Evolutionary conservation across 2,329 filamentous ascomycete genomes (phyloP).

Genomic region (Aspergillus pseudoviridinutans): DNA sequence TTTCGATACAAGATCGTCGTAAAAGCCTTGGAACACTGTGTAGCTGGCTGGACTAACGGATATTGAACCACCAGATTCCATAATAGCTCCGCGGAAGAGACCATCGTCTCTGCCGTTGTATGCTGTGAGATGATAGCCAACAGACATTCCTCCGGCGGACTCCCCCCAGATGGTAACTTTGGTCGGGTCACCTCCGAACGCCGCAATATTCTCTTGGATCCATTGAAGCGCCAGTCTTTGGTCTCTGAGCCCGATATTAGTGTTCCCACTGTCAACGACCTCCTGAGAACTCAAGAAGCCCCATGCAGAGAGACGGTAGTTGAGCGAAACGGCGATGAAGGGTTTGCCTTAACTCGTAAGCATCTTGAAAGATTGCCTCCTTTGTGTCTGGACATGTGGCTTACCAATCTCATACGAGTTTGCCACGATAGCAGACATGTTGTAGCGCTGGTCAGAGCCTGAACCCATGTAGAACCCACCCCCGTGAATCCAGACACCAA

Average conservation of each 20-base stretch:
- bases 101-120: constrained; percentile 53
- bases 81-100: constrained; percentile 53
- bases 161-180: constrained; percentile 53
- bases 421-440: constrained; percentile 57
- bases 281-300: constrained; percentile 50
- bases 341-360: constrained; percentile 37
- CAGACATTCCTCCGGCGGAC: constrained; percentile 50
- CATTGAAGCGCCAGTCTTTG: constrained; percentile 37
- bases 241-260: constrained; percentile 55
- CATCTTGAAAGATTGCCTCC: background rate
- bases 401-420: constrained; percentile 47
- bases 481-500: constrained; percentile 60
- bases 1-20: constrained; percentile 57
- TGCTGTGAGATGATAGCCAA: constrained; percentile 50
- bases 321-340: constrained; percentile 52
- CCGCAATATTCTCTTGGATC: constrained; percentile 35
- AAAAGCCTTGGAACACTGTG: constrained; percentile 45
- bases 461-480: constrained; percentile 52
- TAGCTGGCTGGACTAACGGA: constrained; percentile 37
- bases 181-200: constrained; percentile 31
- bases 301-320: constrained; percentile 51
- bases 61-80: constrained; percentile 52
- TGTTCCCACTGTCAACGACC: constrained; percentile 39
- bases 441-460: constrained; percentile 55
- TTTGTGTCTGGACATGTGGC: background rate